These are phyloP conservation scores for Penicillium sp. DNA, from an alignment of 2,329 filamentous ascomycete species.

Conservation along the genomic window DNA sequence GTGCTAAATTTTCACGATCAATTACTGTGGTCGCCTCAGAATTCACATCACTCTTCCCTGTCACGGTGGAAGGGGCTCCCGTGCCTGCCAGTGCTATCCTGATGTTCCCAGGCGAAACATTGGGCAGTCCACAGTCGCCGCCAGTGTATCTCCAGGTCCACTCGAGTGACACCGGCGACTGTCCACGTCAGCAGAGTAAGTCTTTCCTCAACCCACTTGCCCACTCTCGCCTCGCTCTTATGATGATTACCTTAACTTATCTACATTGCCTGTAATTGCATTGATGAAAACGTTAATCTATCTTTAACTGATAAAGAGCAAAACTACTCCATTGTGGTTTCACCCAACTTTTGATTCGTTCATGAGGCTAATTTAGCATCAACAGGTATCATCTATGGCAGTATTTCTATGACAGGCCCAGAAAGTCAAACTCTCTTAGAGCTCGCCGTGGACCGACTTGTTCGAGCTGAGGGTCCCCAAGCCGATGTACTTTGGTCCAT, in stretches of 20 bases:
- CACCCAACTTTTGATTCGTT: conserved; percentile 12
- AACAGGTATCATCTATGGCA: conserved; percentile 61
- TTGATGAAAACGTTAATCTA: conserved; percentile 82
- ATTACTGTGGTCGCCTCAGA: conserved; percentile 70
- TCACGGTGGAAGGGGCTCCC: conserved; percentile 72
- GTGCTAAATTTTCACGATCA: conserved; percentile 55
- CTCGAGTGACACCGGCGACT: conserved; percentile 90
- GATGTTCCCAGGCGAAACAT: conserved; percentile 37
- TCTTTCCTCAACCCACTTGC: conserved; percentile 34
- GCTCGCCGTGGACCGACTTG: conserved; percentile 41
- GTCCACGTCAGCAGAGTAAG: conserved; percentile 87
- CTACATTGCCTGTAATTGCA: conserved; percentile 98
- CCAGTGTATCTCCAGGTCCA: conserved; percentile 69
- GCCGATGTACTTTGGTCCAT: conserved; percentile 54
- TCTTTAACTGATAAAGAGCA: conserved; percentile 73
- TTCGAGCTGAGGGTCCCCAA: conserved; percentile 37
- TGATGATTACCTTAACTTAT: conserved; percentile 92
- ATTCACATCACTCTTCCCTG: conserved; percentile 67
- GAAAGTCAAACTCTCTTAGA: conserved; percentile 44
- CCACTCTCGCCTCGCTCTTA: conserved; percentile 46
- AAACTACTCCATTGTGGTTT: conserved; percentile 11
- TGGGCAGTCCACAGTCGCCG: conserved; percentile 33
- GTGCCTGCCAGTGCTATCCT: conserved; percentile 66
- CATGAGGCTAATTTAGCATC: conserved; percentile 36
- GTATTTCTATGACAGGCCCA: conserved; percentile 39